Percentiles rank a stretch among this genome's conserved stretches.
phyloP scores from a whole-genome alignment of 2,329 filamentous ascomycete species.

The Diplodia seriata region DNA sequence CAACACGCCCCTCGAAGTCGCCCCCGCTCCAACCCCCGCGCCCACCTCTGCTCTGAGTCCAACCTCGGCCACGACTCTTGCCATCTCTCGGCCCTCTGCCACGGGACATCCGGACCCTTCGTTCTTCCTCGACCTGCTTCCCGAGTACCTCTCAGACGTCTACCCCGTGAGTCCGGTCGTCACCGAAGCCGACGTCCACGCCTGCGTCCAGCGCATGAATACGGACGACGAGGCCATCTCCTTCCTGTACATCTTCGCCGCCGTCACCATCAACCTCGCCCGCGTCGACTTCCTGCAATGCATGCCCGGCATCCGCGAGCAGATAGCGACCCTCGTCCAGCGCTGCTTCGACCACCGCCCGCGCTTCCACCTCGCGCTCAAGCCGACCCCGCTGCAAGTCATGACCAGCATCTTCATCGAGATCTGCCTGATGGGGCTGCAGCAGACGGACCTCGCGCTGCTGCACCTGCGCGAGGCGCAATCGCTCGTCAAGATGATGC shows the following conservation, averaged over 20 bases:
- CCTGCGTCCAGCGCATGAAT: conserved; percentile 30
- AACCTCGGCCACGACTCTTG: not conserved
- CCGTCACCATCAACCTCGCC: conserved; percentile 38
- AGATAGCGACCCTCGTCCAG: conserved; percentile 9
- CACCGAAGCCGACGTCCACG: conserved; percentile 51
- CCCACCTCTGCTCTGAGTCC: not conserved
- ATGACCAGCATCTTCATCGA: conserved; percentile 83
- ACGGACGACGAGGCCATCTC: conserved; percentile 49
- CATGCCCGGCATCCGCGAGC: conserved; percentile 30
- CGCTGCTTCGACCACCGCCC: conserved; percentile 35
- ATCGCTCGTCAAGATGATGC: conserved; percentile 59
- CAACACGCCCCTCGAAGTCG: not conserved
- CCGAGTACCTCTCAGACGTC: conserved; percentile 54
- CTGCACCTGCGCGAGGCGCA: conserved; percentile 79
- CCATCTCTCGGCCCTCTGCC: conserved; percentile 66
- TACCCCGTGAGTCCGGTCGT: conserved; percentile 59
- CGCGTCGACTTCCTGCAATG: conserved; percentile 36
- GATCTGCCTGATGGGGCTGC: conserved; percentile 72
- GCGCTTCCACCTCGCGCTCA: conserved; percentile 37
- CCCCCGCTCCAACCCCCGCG: not conserved
- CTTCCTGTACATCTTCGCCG: conserved; percentile 49
- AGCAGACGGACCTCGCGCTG: conserved; percentile 79
- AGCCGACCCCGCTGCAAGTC: conserved; percentile 47
- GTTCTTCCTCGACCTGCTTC: conserved; percentile 54
- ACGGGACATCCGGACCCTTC: conserved; percentile 7